A percentile compares a stretch with the other conserved stretches of the same genome.
Evolutionary conservation across 805 yeast species (phyloP).

Genomic region (Candida berthetii): DNA sequence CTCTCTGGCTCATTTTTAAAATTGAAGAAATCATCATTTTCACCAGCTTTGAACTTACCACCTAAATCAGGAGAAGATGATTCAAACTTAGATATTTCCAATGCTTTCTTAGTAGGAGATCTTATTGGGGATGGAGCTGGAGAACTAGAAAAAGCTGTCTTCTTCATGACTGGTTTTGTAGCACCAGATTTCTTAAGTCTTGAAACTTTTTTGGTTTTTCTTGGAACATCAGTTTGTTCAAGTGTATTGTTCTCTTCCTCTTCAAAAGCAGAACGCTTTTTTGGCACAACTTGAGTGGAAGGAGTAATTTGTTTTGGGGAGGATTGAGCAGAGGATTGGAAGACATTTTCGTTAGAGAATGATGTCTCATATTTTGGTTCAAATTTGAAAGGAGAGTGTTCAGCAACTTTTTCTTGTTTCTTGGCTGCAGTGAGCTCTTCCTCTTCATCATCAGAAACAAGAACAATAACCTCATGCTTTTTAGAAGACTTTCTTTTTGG

Average conservation of each 20-base stretch:
- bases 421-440: not conserved
- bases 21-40: not conserved
- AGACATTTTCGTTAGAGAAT: conserved; percentile 28
- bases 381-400: conserved; percentile 7
- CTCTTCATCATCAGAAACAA: not conserved
- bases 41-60: not conserved
- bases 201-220: conserved; percentile 6
- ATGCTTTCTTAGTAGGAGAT: conserved; percentile 16
- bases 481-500: conserved; percentile 2
- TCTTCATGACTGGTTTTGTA: conserved; percentile 4
- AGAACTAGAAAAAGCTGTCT: conserved; percentile 24
- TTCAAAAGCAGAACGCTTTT: conserved; percentile 11
- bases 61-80: conserved; percentile 8
- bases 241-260: not conserved
- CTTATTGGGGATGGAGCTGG: conserved; percentile 10
- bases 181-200: not conserved
- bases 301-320: conserved; percentile 11
- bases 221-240: conserved; percentile 5
- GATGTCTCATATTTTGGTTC: conserved; percentile 14
- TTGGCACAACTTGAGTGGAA: conserved; percentile 14
- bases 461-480: conserved; percentile 1
- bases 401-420: not conserved
- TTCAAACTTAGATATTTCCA: conserved; percentile 19
- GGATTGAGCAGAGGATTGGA: conserved; percentile 20
- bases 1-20: not conserved